These are phyloP conservation scores for Entomortierella beljakovae DNA, from an alignment of 192 early-diverging fungal genomes.

Conservation along the genomic window DNA sequence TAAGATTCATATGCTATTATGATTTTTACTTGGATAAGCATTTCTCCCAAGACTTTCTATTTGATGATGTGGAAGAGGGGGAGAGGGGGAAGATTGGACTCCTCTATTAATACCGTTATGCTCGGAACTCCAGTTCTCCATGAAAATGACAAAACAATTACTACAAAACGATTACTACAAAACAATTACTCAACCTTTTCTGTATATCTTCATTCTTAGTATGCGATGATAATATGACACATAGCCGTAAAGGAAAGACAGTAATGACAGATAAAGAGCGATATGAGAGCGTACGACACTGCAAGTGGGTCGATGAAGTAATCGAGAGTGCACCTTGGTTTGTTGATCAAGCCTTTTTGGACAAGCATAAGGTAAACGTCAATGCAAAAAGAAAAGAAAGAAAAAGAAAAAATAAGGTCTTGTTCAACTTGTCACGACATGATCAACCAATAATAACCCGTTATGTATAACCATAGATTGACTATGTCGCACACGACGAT, in stretches of 20 bases:
- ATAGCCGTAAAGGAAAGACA: slow-evolving; percentile 82
- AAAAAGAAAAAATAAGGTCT: too few species aligned
- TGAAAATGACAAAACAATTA: too few species aligned
- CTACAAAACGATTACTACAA: background rate
- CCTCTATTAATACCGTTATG: too few species aligned
- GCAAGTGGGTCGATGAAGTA: slow-evolving; percentile 89
- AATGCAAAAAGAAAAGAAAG: too few species aligned
- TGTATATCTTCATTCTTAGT: slow-evolving; percentile 39
- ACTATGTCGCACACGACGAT: slow-evolving; percentile 88
- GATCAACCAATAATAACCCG: too few species aligned
- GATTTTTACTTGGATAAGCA: background rate
- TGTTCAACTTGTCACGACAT: too few species aligned
- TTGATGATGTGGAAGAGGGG: too few species aligned
- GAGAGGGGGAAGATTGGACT: too few species aligned
- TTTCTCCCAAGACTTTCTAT: background rate
- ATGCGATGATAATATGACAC: slow-evolving; percentile 81
- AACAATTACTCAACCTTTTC: background rate
- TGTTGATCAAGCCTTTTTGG: slow-evolving; percentile 80
- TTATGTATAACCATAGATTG: slow-evolving; percentile 60
- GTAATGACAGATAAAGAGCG: slow-evolving; percentile 84
- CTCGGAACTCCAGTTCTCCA: too few species aligned
- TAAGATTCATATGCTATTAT: slow-evolving; percentile 7
- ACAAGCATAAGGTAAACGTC: slow-evolving; percentile 66
- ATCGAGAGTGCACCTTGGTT: slow-evolving; percentile 82
- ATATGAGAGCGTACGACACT: slow-evolving; percentile 83